Conservation (phyloP, 805 yeast species). For the Pichia exigua region DNA sequence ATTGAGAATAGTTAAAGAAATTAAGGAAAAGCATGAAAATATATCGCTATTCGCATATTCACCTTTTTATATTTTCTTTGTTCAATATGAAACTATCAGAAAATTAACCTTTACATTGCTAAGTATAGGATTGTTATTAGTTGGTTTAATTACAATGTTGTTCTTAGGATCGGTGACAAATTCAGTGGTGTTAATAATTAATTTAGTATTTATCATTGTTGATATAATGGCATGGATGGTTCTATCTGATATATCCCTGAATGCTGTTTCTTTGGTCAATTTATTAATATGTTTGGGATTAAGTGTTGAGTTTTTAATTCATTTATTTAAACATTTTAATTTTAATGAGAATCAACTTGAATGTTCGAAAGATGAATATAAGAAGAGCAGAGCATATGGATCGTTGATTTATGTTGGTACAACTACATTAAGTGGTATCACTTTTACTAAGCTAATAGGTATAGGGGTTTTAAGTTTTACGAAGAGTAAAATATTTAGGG, state of each 20-base stretch:
- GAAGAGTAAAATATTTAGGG: conserved; percentile 76
- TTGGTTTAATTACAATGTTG: conserved; percentile 45
- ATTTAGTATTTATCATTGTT: conserved; percentile 56
- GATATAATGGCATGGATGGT: conserved; percentile 80
- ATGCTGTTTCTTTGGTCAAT: conserved; percentile 86
- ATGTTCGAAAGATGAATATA: background rate
- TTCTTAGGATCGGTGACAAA: conserved; percentile 62
- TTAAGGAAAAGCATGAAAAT: conserved; percentile 30
- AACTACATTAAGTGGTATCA: conserved; percentile 84
- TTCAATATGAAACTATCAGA: conserved; percentile 69
- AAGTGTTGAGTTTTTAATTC: conserved; percentile 90
- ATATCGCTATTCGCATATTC: conserved; percentile 79
- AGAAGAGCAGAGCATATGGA: conserved; percentile 34
- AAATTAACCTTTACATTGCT: conserved; percentile 49
- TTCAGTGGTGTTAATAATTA: conserved; percentile 46
- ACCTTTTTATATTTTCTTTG: conserved; percentile 88
- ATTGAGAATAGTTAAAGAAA: conserved; percentile 52
- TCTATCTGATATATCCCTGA: conserved; percentile 64
- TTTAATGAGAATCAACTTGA: conserved; percentile 10
- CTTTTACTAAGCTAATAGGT: conserved; percentile 84
- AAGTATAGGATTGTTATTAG: conserved; percentile 39
- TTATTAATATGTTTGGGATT: conserved; percentile 87
- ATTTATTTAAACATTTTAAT: conserved; percentile 73
- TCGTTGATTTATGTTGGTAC: conserved; percentile 80
- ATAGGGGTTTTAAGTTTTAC: conserved; percentile 83